Base-by-base conservation (phyloP, 768 basidiomycete species). In the Pisolithus microcarpus region DNA sequence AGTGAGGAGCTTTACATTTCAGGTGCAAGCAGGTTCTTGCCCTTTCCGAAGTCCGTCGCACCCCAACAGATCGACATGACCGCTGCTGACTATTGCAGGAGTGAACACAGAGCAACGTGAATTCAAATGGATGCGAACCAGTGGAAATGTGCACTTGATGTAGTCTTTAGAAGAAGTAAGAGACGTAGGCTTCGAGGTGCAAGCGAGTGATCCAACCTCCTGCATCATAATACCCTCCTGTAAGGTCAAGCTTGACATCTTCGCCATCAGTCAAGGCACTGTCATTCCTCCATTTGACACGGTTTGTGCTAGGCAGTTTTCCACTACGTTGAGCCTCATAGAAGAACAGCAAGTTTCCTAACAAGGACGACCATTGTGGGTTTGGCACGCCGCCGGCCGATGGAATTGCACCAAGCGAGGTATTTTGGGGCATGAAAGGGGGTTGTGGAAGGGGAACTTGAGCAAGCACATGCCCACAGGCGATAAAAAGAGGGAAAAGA, bases 271-370 rank as follows among this genome's bases (percentile, higher is more conserved):
- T 70, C 21, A 84, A 58, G 16, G 81, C 79, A 60, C 88, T 91
- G 50, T 85, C 78, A 60, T 96, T 96, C 48, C 93, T 74, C 94
- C 94, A 97, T 23, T 78, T 62, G 2, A 94, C 89, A 38, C 93
- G 78, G 53, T 88, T 89, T 4, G 72, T 72, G 11, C 69, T 59
- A 0, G 85, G 78, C 15, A 95, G 75, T 39, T 74, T 73, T 15
- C 93, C 93, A 49, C 87, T 88, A 18, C 93, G 76, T 61, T 96
- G 93, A 1, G 84, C 91, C 55, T 96, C 93, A 61, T 93, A 96
- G 66, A 95, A 95, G 62, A 82, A 95, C 24, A 95, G 64, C 24
- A 85, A 66, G 64, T 85, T 82, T 4, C 92, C 93, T 0, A 95
- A 77, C 3, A 95, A 66, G 45, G 74, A 84, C 5, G 83, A 77